Evolutionary conservation across 2,329 filamentous ascomycete species (phyloP), one percentile per base, ranked within the genome.

Genomic region (Aspergillus tubingensis): DNA sequence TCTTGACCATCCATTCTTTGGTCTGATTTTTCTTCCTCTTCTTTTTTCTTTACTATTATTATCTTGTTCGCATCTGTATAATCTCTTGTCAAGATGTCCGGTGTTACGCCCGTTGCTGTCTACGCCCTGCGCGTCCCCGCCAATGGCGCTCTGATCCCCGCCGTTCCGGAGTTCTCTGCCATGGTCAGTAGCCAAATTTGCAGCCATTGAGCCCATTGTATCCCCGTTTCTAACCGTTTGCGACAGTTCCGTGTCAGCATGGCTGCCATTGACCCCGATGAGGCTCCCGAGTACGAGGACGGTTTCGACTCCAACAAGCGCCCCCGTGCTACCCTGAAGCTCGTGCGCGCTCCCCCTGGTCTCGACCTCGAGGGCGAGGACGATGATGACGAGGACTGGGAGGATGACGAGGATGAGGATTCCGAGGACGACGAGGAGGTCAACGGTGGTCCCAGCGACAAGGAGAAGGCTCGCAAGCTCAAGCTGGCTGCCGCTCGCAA

Each of bases 251-350:
- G 92, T 77, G 92, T 99, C 74, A 98, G 93, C 72, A 99, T 99
- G 95, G 95, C 96, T 72, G 95, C 95, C 67, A 89, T 99, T 76
- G 94, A 99, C 76, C 95, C 95, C 60, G 92, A 87, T 72, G 91
- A 91, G 70, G 83, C 87, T 69, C 85, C 88, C 38, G 85, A 91
- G 76, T 83, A 83, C 61, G 87, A 88, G 68, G 83, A 83, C 60
- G 84, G 85, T 55, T 84, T 83, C 70, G 86, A 88, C 72, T 78
- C 85, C 62, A 85, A 85, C 70, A 77, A 80, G 60, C 79, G 87
- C 63, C 85, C 88, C 70, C 90, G 93, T 70, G 90, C 95, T 57
- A 99, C 95, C 54, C 83, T 99, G 72, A 96, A 95, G 82, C 85
- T 99, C 68, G 85, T 98, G 76, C 94, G 94, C 77, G 85, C 88